Evolutionary conservation across 1,139 yeast species (phyloP).

Genomic region (Sugiyamaella paludigena): DNA sequence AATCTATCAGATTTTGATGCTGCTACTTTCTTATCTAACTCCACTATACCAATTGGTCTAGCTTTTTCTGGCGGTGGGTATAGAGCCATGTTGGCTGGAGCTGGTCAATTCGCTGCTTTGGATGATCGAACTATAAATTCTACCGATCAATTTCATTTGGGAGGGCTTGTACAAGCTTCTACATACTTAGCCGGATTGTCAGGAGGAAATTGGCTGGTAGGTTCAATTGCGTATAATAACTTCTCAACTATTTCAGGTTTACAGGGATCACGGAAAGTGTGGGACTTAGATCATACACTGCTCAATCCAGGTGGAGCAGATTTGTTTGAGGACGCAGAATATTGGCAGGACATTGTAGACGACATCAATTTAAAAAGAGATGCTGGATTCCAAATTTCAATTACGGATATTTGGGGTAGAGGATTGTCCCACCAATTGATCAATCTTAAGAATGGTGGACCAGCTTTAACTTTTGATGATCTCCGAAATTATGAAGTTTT

Average conservation of each 20-base stretch:
- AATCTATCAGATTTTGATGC: constrained; percentile 61
- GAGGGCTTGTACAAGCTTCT: constrained; percentile 75
- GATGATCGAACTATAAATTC: constrained; percentile 64
- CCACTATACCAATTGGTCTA: constrained; percentile 54
- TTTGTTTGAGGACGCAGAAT: constrained; percentile 58
- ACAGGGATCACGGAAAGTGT: constrained; percentile 62
- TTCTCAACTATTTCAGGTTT: constrained; percentile 70
- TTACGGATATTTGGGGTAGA: constrained; percentile 93
- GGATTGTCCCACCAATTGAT: constrained; percentile 78
- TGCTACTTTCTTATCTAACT: constrained; percentile 44
- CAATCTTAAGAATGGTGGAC: constrained; percentile 56
- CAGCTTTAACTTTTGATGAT: constrained; percentile 63
- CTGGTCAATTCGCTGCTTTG: constrained; percentile 77
- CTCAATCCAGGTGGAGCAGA: constrained; percentile 68
- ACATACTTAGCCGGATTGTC: constrained; percentile 83
- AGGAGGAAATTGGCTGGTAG: constrained; percentile 89
- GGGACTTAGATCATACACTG: constrained; percentile 64
- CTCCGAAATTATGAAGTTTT: constrained; percentile 56
- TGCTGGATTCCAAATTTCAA: constrained; percentile 73
- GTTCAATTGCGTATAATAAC: constrained; percentile 77
- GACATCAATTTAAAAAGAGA: constrained; percentile 58
- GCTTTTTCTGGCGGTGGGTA: constrained; percentile 93
- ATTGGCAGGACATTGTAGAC: constrained; percentile 48
- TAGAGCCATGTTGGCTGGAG: constrained; percentile 85
- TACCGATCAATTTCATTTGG: constrained; percentile 59